These are phyloP conservation scores for Kockovaella imperatae DNA, from an alignment of 768 basidiomycete species.

Conservation along the genomic window DNA sequence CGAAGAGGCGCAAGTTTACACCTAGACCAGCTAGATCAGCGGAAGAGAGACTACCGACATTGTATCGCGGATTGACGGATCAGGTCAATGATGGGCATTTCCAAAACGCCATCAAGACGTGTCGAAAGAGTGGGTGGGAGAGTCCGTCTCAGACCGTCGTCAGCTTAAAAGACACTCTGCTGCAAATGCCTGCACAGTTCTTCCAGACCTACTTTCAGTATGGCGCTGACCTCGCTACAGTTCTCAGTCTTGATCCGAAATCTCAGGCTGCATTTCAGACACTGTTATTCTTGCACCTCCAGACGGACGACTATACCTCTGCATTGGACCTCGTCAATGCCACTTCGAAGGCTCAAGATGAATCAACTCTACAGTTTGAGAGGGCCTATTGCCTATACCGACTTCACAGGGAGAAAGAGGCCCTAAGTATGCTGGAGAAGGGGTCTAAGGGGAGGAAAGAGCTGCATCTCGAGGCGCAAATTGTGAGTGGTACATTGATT, in stretches of 20 bases:
- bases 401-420: slow-evolving; percentile 66
- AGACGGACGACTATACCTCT: slow-evolving; percentile 69
- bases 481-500: slow-evolving; percentile 52
- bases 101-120: slow-evolving; percentile 77
- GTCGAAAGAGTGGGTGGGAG: slow-evolving; percentile 67
- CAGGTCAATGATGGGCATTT: slow-evolving; percentile 88
- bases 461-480: slow-evolving; percentile 75
- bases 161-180: neutral
- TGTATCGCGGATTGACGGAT: slow-evolving; percentile 56
- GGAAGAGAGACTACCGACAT: slow-evolving; percentile 32
- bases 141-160: neutral
- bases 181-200: neutral
- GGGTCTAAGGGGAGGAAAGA: slow-evolving; percentile 52
- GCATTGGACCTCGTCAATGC: slow-evolving; percentile 57
- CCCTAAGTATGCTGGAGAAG: slow-evolving; percentile 50
- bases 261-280: slow-evolving; percentile 64
- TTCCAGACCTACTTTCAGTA: neutral
- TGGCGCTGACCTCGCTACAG: slow-evolving; percentile 48
- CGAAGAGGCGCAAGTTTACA: too few relatives aligned
- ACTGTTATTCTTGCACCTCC: slow-evolving; percentile 77
- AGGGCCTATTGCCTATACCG: slow-evolving; percentile 77
- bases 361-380: slow-evolving; percentile 60
- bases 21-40: slow-evolving; percentile 30
- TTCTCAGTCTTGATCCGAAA: slow-evolving; percentile 59
- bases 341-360: too few relatives aligned